Percentiles rank a stretch among this genome's conserved stretches.
phyloP scores from a whole-genome alignment of 2,329 filamentous ascomycete species.

The Penicillium sp. region DNA sequence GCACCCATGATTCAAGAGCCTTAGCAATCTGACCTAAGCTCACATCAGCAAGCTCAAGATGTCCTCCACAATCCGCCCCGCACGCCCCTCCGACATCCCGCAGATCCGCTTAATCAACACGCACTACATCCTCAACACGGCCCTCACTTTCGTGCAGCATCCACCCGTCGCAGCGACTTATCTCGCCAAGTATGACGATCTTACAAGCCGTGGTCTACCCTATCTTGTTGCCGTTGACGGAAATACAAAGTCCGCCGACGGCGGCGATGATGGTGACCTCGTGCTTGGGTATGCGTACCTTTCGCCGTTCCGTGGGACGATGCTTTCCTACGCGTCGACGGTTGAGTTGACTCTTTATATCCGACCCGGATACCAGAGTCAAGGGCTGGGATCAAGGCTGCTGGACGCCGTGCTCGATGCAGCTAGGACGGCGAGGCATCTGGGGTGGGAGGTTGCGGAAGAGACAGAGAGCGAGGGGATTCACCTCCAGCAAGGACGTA shows the following conservation, averaged over 20 bases:
- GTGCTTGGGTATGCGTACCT: constrained; percentile 44
- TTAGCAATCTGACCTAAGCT: not conserved
- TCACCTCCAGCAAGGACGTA: not conserved
- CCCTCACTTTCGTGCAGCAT: constrained; percentile 40
- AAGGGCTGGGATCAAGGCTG: constrained; percentile 40
- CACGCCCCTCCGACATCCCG: constrained; percentile 37
- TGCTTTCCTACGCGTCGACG: constrained; percentile 45
- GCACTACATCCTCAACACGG: constrained; percentile 46
- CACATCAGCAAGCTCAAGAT: constrained; percentile 2
- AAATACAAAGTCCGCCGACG: not conserved
- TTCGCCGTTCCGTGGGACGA: constrained; percentile 40
- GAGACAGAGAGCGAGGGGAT: too few species aligned
- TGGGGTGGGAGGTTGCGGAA: constrained; percentile 12
- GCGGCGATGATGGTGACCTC: constrained; percentile 13
- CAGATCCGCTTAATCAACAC: constrained; percentile 41
- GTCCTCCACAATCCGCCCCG: constrained; percentile 35
- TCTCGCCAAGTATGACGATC: constrained; percentile 32
- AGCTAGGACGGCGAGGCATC: constrained; percentile 23
- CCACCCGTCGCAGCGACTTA: constrained; percentile 35
- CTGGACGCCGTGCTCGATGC: constrained; percentile 37
- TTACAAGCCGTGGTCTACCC: constrained; percentile 35
- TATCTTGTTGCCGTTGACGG: constrained; percentile 43
- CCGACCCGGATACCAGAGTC: constrained; percentile 38
- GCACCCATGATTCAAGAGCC: not conserved
- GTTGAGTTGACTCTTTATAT: constrained; percentile 48